Percentiles rank a stretch among this genome's conserved stretches.
These are phyloP conservation scores for Vicia faba DNA, from an alignment of 306 rosid genomes.

Conservation along the genomic window DNA sequence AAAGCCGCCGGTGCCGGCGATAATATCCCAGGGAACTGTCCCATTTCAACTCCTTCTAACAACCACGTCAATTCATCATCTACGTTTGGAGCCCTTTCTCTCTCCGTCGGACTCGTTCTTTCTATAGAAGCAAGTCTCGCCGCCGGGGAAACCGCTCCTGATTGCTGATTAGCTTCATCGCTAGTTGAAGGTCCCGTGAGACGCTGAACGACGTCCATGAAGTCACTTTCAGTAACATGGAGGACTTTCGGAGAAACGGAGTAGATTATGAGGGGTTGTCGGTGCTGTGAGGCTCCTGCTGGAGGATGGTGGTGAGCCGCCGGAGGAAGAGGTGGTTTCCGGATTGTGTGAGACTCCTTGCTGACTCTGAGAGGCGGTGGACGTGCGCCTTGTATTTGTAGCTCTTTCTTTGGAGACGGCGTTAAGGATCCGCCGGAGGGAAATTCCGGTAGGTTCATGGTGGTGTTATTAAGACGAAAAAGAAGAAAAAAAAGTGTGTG, in stretches of 20 bases:
- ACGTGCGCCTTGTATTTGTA: slow-evolving; percentile 78
- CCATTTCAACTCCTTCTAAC: slow-evolving; percentile 60
- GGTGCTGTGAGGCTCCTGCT: slow-evolving; percentile 19
- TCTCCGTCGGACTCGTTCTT: slow-evolving; percentile 71
- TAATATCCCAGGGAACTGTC: slow-evolving; percentile 67
- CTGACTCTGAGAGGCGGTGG: slow-evolving; percentile 78
- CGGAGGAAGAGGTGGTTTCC: slow-evolving; percentile 67
- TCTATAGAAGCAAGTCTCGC: slow-evolving; percentile 88
- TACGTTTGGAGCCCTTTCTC: slow-evolving; percentile 37
- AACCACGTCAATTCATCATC: slow-evolving; percentile 43
- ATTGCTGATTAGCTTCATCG: slow-evolving; percentile 30
- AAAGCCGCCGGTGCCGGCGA: slow-evolving; percentile 76
- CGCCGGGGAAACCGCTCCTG: slow-evolving; percentile 83
- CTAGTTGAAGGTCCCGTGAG: slow-evolving; percentile 76
- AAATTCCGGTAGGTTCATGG: slow-evolving; percentile 56
- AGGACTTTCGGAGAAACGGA: slow-evolving; percentile 82
- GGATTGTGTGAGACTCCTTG: slow-evolving; percentile 74
- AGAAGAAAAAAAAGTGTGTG: neutral
- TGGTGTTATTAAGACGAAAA: neutral
- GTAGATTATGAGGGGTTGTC: slow-evolving; percentile 77
- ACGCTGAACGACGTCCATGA: slow-evolving; percentile 90
- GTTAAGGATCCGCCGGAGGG: slow-evolving; percentile 38
- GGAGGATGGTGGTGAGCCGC: slow-evolving; percentile 3
- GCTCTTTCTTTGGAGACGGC: slow-evolving; percentile 53
- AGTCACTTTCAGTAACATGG: slow-evolving; percentile 59